phyloP scores from a whole-genome alignment of 345 rosid genomes.

The Eucalyptus tenuipes region DNA sequence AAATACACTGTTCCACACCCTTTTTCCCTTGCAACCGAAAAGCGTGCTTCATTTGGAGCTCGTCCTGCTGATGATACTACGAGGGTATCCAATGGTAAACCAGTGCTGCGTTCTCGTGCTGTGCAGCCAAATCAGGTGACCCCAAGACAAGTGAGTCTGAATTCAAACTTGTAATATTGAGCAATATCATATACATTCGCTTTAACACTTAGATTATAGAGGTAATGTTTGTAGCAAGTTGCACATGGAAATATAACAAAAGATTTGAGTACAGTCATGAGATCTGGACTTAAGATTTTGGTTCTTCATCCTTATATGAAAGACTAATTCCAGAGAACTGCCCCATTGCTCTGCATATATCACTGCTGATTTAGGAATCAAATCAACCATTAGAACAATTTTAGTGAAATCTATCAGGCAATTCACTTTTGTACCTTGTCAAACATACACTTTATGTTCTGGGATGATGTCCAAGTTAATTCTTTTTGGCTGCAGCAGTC shows the following conservation, averaged over 20 bases:
- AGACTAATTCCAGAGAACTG: neutral
- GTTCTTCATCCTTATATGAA: neutral
- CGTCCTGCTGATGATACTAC: slow-evolving; percentile 30
- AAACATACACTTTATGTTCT: neutral
- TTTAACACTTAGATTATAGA: neutral
- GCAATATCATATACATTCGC: neutral
- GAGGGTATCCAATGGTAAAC: neutral
- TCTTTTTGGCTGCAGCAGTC: slow-evolving; percentile 8
- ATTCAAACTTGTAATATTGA: neutral
- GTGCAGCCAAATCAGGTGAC: neutral
- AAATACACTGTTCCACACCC: slow-evolving; percentile 84
- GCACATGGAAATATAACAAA: neutral
- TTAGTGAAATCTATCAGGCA: neutral
- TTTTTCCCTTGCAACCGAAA: slow-evolving; percentile 76
- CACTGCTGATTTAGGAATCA: neutral
- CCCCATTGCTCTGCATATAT: neutral
- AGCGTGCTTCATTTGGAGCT: slow-evolving; percentile 63
- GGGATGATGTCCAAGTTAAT: neutral
- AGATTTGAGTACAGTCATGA: neutral
- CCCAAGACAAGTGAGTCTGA: neutral
- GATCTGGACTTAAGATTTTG: neutral
- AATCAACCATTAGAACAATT: neutral
- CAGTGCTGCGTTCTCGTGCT: neutral
- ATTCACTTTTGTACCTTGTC: neutral
- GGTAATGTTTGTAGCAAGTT: neutral